Evolutionary conservation across 2,329 filamentous ascomycete genomes (phyloP).

Genomic region (Aspergillus eucalypticola): DNA sequence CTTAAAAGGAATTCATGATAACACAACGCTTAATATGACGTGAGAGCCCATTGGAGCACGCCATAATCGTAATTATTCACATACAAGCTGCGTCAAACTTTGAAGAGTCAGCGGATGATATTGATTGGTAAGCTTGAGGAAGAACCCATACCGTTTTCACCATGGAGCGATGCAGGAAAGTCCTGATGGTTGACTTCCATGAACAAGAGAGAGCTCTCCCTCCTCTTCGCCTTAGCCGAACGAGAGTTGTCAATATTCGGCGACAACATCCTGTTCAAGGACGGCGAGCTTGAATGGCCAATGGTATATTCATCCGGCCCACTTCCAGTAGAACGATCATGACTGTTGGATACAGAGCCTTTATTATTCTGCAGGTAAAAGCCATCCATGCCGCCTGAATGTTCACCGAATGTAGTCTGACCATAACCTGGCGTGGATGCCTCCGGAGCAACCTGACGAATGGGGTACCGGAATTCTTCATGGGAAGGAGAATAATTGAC

Average conservation of each 20-base stretch:
- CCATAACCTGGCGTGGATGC: constrained; percentile 65
- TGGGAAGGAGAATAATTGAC: constrained; percentile 46
- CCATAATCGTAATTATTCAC: background rate
- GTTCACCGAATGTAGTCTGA: constrained; percentile 53
- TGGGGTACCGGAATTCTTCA: constrained; percentile 64
- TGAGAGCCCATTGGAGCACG: background rate
- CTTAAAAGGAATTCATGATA: background rate
- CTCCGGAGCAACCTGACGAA: constrained; percentile 66
- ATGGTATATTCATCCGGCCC: constrained; percentile 31
- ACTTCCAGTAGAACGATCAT: constrained; percentile 42
- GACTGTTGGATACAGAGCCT: constrained; percentile 54
- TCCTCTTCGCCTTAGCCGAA: constrained; percentile 46
- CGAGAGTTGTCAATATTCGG: constrained; percentile 38
- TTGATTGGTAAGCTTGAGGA: background rate
- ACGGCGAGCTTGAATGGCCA: constrained; percentile 25
- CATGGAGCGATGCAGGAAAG: constrained; percentile 23
- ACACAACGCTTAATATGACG: background rate
- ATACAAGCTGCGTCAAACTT: background rate
- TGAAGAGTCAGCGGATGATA: constrained; percentile 1
- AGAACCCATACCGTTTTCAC: constrained; percentile 25
- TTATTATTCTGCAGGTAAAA: constrained; percentile 45
- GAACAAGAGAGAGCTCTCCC: constrained; percentile 52
- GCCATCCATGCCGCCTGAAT: constrained; percentile 29
- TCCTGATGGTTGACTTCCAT: constrained; percentile 42
- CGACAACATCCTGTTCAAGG: constrained; percentile 44